These are phyloP conservation scores for Mycena albidolilacea DNA, from an alignment of 768 basidiomycete genomes.

Conservation along the genomic window DNA sequence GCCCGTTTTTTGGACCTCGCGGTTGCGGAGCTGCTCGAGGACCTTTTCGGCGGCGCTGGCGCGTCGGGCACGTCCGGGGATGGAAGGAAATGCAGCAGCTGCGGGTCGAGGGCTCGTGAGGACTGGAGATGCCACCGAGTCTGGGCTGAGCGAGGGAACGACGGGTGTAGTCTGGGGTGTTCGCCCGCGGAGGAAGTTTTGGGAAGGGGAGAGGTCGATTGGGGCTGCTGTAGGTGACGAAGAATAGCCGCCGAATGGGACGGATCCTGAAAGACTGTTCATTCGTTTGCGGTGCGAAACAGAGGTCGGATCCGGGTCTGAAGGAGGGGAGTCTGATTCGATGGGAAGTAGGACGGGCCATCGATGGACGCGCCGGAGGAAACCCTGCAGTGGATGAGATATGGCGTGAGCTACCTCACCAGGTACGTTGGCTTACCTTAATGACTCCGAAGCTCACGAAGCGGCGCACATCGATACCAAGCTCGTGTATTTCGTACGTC, in stretches of 20 bases:
- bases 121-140: constrained; percentile 31
- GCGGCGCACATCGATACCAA: constrained; percentile 92
- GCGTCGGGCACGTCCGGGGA: constrained; percentile 58
- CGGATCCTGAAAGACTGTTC: constrained; percentile 53
- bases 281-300: constrained; percentile 53
- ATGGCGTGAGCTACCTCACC: not conserved
- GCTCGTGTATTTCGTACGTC: constrained; percentile 72
- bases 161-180: constrained; percentile 47
- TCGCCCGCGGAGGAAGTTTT: constrained; percentile 44
- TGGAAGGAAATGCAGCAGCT: constrained; percentile 31
- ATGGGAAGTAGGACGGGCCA: constrained; percentile 82
- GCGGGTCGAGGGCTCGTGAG: constrained; percentile 35
- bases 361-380: constrained; percentile 93
- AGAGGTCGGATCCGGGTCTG: constrained; percentile 39
- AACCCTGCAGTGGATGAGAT: constrained; percentile 69
- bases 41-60: constrained; percentile 80
- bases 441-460: constrained; percentile 98
- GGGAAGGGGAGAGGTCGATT: constrained; percentile 39
- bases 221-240: constrained; percentile 40
- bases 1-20: constrained; percentile 66
- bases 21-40: constrained; percentile 73
- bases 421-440: constrained; percentile 68
- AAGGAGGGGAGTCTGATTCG: constrained; percentile 48
- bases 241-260: constrained; percentile 46
- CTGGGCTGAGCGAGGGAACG: constrained; percentile 46